Percentiles rank a stretch among this genome's conserved stretches.
Evolutionary conservation across 208 protist species (phyloP).

Genomic region (Endotrypanum monterogeii): DNA sequence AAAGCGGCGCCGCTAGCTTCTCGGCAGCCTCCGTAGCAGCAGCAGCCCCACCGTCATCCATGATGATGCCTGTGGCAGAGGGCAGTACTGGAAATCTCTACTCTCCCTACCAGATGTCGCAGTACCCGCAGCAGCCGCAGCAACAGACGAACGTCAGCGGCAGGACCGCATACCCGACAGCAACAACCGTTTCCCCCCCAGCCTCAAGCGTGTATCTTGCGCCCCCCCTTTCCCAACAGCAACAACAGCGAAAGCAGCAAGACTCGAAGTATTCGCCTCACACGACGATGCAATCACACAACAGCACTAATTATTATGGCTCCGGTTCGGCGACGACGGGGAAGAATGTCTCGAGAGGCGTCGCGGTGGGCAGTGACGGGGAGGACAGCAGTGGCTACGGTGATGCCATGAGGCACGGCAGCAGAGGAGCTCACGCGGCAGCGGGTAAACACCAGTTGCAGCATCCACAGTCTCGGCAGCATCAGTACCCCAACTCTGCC

Average conservation of each 20-base stretch:
- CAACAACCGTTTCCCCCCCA: not conserved
- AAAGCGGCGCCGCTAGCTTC: conserved; percentile 1
- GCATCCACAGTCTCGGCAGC: conserved; percentile 4
- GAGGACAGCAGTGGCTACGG: not conserved
- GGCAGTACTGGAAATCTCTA: not conserved
- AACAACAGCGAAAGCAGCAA: not conserved
- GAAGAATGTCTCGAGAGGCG: not conserved
- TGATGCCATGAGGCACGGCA: conserved; percentile 2
- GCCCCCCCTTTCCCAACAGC: not conserved
- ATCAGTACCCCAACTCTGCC: conserved; percentile 2
- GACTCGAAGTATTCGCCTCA: conserved; percentile 3
- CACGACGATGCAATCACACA: not conserved
- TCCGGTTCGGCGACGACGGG: not conserved
- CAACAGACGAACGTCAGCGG: conserved; percentile 2
- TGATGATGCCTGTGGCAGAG: not conserved
- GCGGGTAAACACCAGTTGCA: not conserved
- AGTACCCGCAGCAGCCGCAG: not conserved
- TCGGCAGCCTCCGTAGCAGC: not conserved
- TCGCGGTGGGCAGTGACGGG: not conserved
- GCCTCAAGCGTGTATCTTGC: not conserved
- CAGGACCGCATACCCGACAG: not conserved
- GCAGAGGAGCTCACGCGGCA: conserved; percentile 3
- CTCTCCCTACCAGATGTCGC: not conserved
- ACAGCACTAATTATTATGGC: conserved; percentile 1
- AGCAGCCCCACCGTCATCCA: not conserved